Percentiles rank a stretch among this genome's conserved stretches.
phyloP scores from a whole-genome alignment of 768 basidiomycete species.

The Boletales sp. region DNA sequence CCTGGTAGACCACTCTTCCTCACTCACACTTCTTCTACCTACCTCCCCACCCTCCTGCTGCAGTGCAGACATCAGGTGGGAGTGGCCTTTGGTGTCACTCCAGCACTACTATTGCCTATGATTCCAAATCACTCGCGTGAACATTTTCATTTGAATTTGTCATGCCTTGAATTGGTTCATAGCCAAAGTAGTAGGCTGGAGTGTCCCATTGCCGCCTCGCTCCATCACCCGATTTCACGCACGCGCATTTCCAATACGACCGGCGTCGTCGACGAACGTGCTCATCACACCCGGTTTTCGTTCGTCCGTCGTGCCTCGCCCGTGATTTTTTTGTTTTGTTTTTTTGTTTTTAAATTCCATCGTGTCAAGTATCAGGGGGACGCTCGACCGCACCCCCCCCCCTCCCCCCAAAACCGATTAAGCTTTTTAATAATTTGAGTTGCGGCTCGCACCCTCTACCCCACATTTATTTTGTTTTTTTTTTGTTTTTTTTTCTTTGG shows the following conservation, averaged over 20 bases:
- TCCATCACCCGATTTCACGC: slow-evolving; percentile 5
- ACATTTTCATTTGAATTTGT: slow-evolving; percentile 34
- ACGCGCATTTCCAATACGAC: no score
- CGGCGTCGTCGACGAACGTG: background rate
- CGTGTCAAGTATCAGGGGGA: background rate
- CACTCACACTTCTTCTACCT: background rate
- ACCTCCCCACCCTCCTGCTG: background rate
- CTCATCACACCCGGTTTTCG: background rate
- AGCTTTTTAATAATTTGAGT: slow-evolving; percentile 27
- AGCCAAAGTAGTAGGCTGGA: slow-evolving; percentile 51
- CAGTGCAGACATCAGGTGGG: slow-evolving; percentile 9
- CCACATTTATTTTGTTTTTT: slow-evolving; percentile 10
- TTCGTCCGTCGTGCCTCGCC: no score
- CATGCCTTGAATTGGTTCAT: slow-evolving; percentile 48
- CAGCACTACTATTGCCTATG: slow-evolving; percentile 33
- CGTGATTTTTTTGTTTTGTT: background rate
- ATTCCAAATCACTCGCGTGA: slow-evolving; percentile 33
- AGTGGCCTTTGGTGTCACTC: slow-evolving; percentile 32
- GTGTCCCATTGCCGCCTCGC: slow-evolving; percentile 32
- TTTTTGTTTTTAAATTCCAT: background rate
- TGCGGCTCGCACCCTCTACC: slow-evolving; percentile 14
- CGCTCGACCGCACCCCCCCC: background rate
- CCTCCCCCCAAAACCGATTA: slow-evolving; percentile 5
- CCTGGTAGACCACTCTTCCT: background rate
- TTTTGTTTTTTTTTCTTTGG: background rate